These are phyloP conservation scores for Eucalyptus grandis DNA, from an alignment of 345 rosid species.

Conservation along the genomic window DNA sequence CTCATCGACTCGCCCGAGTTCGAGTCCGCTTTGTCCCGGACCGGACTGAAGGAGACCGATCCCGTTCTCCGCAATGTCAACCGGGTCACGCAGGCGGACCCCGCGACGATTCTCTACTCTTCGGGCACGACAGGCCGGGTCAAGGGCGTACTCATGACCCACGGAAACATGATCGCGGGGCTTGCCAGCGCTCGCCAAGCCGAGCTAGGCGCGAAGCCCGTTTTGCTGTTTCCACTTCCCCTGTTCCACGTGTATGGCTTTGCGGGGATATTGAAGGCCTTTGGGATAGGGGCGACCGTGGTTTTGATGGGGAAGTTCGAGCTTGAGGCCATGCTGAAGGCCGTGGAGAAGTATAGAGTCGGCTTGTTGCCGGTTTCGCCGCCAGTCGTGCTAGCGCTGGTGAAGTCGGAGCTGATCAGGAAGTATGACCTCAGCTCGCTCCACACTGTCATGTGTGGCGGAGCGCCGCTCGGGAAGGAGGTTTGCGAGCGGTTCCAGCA, in stretches of 20 bases:
- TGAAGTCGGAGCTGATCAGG: constrained; percentile 45
- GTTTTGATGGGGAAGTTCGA: constrained; percentile 46
- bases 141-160: constrained; percentile 29
- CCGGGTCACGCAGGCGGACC: constrained; percentile 8
- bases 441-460: constrained; percentile 34
- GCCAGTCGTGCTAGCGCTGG: constrained; percentile 48
- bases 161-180: constrained; percentile 4
- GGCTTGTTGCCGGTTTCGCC: constrained; percentile 66
- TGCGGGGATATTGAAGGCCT: constrained; percentile 24
- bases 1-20: constrained; percentile 11
- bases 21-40: neutral
- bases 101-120: constrained; percentile 22
- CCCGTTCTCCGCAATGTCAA: neutral
- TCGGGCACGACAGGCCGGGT: constrained; percentile 32
- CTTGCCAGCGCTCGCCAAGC: neutral
- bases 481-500: constrained; percentile 37
- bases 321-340: constrained; percentile 30
- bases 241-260: constrained; percentile 45
- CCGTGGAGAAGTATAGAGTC: constrained; percentile 46
- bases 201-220: neutral
- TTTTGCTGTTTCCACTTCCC: constrained; percentile 4
- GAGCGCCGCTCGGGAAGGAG: constrained; percentile 74
- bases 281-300: constrained; percentile 19
- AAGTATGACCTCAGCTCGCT: constrained; percentile 60
- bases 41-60: neutral